A percentile compares a stretch with the other conserved stretches of the same genome.
Evolutionary conservation across 2,329 filamentous ascomycete species (phyloP).

Genomic region (Cercospora nicotianae): DNA sequence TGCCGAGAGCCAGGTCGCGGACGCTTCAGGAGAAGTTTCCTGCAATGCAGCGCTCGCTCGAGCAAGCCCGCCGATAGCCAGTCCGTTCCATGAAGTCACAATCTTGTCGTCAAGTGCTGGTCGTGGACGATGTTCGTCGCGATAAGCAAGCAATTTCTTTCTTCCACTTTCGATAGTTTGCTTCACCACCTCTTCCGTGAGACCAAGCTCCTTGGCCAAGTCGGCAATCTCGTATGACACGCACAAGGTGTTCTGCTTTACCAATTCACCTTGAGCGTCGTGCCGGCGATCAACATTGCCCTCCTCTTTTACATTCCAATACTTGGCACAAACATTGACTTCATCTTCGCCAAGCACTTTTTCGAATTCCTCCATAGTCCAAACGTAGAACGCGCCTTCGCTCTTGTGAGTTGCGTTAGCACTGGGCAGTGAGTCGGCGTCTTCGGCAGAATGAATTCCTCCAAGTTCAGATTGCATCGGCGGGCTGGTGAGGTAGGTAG

Average conservation of each 20-base stretch:
- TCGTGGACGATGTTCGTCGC: constrained; percentile 70
- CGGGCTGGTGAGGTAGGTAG: constrained; percentile 75
- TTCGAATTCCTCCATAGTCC: constrained; percentile 85
- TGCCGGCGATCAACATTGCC: constrained; percentile 82
- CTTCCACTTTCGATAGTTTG: constrained; percentile 67
- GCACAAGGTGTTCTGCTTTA: constrained; percentile 86
- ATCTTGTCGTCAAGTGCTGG: constrained; percentile 87
- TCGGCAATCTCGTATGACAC: constrained; percentile 67
- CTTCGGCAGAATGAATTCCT: constrained; percentile 84
- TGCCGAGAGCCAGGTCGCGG: constrained; percentile 56
- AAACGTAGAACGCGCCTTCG: constrained; percentile 92
- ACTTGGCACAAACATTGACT: constrained; percentile 72
- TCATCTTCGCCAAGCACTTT: constrained; percentile 68
- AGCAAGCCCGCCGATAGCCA: constrained; percentile 81
- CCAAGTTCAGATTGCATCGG: constrained; percentile 68
- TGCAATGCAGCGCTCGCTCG: constrained; percentile 70
- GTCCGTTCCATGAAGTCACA: constrained; percentile 81
- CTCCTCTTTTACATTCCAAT: constrained; percentile 80
- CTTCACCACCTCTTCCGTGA: constrained; percentile 67
- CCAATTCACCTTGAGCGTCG: constrained; percentile 90
- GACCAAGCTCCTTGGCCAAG: constrained; percentile 72
- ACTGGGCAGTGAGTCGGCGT: constrained; percentile 78
- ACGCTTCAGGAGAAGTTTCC: constrained; percentile 53
- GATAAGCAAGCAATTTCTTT: constrained; percentile 66
- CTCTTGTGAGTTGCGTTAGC: constrained; percentile 77